Conservation (phyloP, 2,329 filamentous ascomycete species). For the Pseudogymnoascus sp. region DNA sequence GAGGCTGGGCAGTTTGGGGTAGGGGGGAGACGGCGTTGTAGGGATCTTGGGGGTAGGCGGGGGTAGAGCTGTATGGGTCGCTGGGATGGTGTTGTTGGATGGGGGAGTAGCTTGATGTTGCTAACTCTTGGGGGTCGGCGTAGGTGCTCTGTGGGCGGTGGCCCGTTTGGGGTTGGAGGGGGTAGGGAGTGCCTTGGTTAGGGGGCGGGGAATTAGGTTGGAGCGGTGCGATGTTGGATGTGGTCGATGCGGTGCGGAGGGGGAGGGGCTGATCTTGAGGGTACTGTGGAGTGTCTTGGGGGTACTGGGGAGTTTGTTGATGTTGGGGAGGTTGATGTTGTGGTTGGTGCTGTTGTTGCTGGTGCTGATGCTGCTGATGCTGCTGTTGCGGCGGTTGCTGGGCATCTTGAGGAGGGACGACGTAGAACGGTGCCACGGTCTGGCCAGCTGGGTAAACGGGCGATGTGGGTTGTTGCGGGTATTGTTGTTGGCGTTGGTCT, state of each 20-base stretch:
- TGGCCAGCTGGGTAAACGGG: slow-evolving; percentile 45
- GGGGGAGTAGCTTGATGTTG: slow-evolving; percentile 69
- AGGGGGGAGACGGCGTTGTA: slow-evolving; percentile 19
- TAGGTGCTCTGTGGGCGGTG: slow-evolving; percentile 62
- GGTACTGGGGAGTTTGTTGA: slow-evolving; percentile 44
- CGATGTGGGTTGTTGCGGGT: slow-evolving; percentile 41
- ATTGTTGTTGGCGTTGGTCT: slow-evolving; percentile 35
- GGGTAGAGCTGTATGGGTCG: slow-evolving; percentile 26
- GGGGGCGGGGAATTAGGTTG: slow-evolving; percentile 47
- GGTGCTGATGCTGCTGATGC: slow-evolving; percentile 28
- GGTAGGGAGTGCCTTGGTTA: slow-evolving; percentile 40
- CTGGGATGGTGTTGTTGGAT: slow-evolving; percentile 41
- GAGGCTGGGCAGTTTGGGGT: slow-evolving; percentile 19
- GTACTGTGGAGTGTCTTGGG: slow-evolving; percentile 46
- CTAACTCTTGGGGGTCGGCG: slow-evolving; percentile 67
- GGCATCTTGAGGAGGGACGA: slow-evolving; percentile 46
- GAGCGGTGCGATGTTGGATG: slow-evolving; percentile 26
- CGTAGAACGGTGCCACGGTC: slow-evolving; percentile 56
- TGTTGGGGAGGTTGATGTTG: slow-evolving; percentile 41
- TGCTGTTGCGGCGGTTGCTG: slow-evolving; percentile 29
- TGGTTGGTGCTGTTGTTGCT: slow-evolving; percentile 33
- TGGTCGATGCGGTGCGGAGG: slow-evolving; percentile 18
- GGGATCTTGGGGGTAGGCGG: slow-evolving; percentile 23
- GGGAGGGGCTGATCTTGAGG: slow-evolving; percentile 39
- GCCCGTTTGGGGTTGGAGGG: slow-evolving; percentile 35